A percentile compares a stretch with the other conserved stretches of the same genome.
Conservation (phyloP, 176 grass and related monocot genomes). For the Miscanthus lutarioriparius region DNA sequence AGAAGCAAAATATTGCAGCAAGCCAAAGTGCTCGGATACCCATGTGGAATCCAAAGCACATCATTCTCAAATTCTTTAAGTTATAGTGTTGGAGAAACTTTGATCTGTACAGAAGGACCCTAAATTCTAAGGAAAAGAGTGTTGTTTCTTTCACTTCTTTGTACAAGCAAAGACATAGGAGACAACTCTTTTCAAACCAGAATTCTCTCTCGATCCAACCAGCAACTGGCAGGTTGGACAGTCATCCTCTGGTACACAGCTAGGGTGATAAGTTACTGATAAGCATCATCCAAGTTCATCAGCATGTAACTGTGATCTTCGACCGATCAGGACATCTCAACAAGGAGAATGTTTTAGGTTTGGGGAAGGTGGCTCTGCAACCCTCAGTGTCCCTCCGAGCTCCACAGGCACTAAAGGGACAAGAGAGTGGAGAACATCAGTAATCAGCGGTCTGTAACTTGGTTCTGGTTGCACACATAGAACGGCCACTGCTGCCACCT, state of each 20-base stretch:
- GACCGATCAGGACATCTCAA: conserved; percentile 18
- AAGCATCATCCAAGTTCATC: conserved; percentile 1
- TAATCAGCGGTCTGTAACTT: conserved; percentile 94
- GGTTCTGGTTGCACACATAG: conserved; percentile 92
- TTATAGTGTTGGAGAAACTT: conserved; percentile 35
- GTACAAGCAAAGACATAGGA: conserved; percentile 31
- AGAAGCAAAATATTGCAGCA: not conserved
- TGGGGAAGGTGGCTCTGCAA: conserved; percentile 47
- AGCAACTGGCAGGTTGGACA: conserved; percentile 22
- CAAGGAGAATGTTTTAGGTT: conserved; percentile 33
- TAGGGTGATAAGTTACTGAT: conserved; percentile 28
- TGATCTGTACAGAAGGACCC: conserved; percentile 26
- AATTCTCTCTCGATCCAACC: conserved; percentile 21
- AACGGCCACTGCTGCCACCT: conserved; percentile 94
- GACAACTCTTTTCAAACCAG: conserved; percentile 31
- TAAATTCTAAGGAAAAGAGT: conserved; percentile 36
- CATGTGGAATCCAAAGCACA: conserved; percentile 7
- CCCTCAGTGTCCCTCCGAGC: conserved; percentile 80
- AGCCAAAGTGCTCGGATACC: conserved; percentile 8
- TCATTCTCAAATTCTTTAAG: conserved; percentile 5
- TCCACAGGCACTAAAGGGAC: conserved; percentile 84
- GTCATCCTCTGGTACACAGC: conserved; percentile 18
- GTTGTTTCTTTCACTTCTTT: conserved; percentile 30
- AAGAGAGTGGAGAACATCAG: conserved; percentile 94
- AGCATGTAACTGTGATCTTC: not conserved